These are phyloP conservation scores for Elongisporangium senticosum DNA, from an alignment of 352 stramenopile species.

Conservation along the genomic window DNA sequence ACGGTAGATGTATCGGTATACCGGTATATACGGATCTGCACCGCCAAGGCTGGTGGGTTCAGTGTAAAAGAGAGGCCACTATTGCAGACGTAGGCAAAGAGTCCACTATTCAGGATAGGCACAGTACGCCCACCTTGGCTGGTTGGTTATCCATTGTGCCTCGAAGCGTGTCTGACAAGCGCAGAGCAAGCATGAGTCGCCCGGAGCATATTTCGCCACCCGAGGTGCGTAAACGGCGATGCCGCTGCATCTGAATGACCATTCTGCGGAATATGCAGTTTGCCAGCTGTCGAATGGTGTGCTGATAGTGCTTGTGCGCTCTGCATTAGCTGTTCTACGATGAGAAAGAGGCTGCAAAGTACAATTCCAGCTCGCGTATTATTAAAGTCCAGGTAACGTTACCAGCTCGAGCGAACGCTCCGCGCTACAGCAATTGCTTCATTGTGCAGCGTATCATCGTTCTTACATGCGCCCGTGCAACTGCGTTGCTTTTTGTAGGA, in stretches of 20 bases:
- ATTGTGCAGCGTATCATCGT: not conserved
- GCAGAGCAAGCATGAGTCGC: slow-evolving; percentile 57
- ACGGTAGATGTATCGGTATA: not conserved
- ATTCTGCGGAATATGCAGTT: not conserved
- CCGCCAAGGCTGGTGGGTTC: not conserved
- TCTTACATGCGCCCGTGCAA: not conserved
- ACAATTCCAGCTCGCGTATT: slow-evolving; percentile 91
- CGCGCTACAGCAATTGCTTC: not conserved
- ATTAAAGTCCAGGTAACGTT: slow-evolving; percentile 85
- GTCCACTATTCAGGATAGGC: not conserved
- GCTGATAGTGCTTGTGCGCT: not conserved
- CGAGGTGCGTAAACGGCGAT: slow-evolving; percentile 37
- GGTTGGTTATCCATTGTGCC: slow-evolving; percentile 21
- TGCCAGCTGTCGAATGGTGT: not conserved
- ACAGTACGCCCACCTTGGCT: not conserved
- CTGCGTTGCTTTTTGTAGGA: slow-evolving; percentile 22
- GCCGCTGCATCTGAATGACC: not conserved
- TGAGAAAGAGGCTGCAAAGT: slow-evolving; percentile 90
- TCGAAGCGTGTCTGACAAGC: slow-evolving; percentile 4
- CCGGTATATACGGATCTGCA: not conserved
- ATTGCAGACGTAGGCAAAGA: not conserved
- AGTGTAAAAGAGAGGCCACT: not conserved
- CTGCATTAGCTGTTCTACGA: slow-evolving; percentile 85
- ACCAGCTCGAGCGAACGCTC: not conserved
- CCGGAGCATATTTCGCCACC: slow-evolving; percentile 82